Base-by-base conservation (phyloP, 73 alveolate genomes). In the Durusdinium trenchii region DNA sequence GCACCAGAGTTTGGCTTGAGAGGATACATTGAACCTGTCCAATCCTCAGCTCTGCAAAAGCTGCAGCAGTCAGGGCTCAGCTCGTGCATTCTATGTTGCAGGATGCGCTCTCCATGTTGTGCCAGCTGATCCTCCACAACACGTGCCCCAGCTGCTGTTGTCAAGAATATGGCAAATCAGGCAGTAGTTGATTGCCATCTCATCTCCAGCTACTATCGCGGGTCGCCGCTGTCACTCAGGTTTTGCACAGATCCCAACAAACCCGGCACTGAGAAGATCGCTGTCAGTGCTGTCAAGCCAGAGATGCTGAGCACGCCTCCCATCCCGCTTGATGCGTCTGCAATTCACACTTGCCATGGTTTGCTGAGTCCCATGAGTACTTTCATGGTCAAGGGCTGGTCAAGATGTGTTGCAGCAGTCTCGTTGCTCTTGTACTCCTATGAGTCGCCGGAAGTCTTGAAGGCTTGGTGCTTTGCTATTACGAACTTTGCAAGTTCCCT, bases 391-490 rank as follows among this genome's bases (percentile, higher is more conserved):
- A 73, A 73, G 51, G 85, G 85, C 38, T 73, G 85, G 85, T 73
- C 85, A 26, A n/a, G 85, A 38, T 73, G 57, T 73, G 85, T 73
- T 12, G 85, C 85, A 12, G 85, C 85, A 36, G 85, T 73, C 52
- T 26, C 54, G 20, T 73, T 9, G 12, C 52, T 73, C 4, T 10
- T 73, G 85, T 40, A 36, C 36, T 48, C 85, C 6, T 73, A 36
- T 51, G 85, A 73, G 3, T 9, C 18, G 85, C 85, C 54, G 18
- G 84, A 71, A 69, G 51, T 69, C n/a, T 69, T 69, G 47, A 23
- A n/a, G 82, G 82, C 40, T 10, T 69, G 82, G 82, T 16, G 23
- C n/a, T 64, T 9, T 62, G 76, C 32, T 62, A n/a, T n/a, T n/a
- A n/a, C n/a, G n/a, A n/a, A n/a, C n/a, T n/a, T n/a, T n/a, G n/a